These are phyloP conservation scores for Uronychia binucleata DNA, from an alignment of 73 alveolate genomes.

Conservation along the genomic window DNA sequence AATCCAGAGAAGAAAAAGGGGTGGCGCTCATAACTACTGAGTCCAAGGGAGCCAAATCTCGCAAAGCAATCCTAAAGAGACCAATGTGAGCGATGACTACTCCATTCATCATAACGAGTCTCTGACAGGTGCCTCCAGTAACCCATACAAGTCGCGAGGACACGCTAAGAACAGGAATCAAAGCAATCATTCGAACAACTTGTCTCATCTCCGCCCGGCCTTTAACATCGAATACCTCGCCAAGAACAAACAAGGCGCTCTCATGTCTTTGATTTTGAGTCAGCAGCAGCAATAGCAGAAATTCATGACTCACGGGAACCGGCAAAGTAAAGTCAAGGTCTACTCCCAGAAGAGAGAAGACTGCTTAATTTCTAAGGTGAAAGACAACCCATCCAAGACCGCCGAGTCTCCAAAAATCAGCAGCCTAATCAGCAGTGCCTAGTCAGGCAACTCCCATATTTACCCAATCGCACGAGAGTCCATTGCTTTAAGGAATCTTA, in stretches of 20 bases:
- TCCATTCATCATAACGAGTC: too few species aligned
- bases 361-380: background rate
- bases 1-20: too few species aligned
- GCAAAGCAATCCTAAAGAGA: too few species aligned
- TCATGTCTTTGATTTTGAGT: conserved; percentile 2
- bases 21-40: too few species aligned
- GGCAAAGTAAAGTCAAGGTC: background rate
- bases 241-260: conserved; percentile 14
- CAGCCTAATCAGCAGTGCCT: background rate
- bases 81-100: too few species aligned
- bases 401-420: background rate
- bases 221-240: conserved; percentile 1
- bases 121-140: too few species aligned
- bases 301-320: background rate
- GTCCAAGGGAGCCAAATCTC: too few species aligned
- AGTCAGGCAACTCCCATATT: too few species aligned
- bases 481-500: too few species aligned
- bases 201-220: background rate
- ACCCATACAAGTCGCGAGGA: too few species aligned
- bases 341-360: background rate
- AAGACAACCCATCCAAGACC: too few species aligned
- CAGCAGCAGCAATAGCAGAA: background rate
- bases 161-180: background rate
- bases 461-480: too few species aligned
- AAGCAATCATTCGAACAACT: background rate